Base-by-base conservation (phyloP, 1,284 basidiomycete genomes). In the Earliella scabrosa region DNA sequence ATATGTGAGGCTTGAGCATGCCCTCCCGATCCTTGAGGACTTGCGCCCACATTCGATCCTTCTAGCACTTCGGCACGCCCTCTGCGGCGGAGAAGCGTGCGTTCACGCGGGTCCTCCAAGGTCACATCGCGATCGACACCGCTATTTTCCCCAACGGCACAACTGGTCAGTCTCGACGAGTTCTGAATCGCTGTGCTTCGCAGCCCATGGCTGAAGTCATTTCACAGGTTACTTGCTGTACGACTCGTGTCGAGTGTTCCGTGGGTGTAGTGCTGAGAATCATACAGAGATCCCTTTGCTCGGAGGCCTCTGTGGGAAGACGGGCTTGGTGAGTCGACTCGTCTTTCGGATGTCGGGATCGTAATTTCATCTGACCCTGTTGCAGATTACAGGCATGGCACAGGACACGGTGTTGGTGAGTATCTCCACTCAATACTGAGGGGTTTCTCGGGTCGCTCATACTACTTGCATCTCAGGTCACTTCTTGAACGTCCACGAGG, bases 91-190 rank as follows among this genome's bases (percentile, higher is more conserved):
- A 98, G 75, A 92, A 87, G 62, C 83, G 92, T 0, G 90, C 93
- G 0, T 97, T 95, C 67, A 98, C 97, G 0, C 83, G 95, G 16
- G 97, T 99, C 1, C 77, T 99, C 45, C 96, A 99, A 76, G 97
- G 97, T 0, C 94, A 98, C 69, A 97, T 99, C 59, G 86, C 92
- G 1, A 90, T 97, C 45, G 97, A 97, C 71, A 83, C 83, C 0
- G 86, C 88, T 10, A 71, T 98, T 7, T 95, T 98, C 73, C 97
- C 97, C 0, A 82, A 78, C 47, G 94, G 93, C 18, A 97, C 95
- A 0, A 93, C 94, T 24, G 95, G 92, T 82, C 51, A 31, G 71
- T 68, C 32, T 23, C 16, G 23, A 20, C 26, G 9, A 38, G 18
- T 8, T 23, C 0, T 40, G 4, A 27, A 23, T 18, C 1, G 3